Base-by-base conservation (phyloP, 345 rosid species). In the Salix udensis region DNA sequence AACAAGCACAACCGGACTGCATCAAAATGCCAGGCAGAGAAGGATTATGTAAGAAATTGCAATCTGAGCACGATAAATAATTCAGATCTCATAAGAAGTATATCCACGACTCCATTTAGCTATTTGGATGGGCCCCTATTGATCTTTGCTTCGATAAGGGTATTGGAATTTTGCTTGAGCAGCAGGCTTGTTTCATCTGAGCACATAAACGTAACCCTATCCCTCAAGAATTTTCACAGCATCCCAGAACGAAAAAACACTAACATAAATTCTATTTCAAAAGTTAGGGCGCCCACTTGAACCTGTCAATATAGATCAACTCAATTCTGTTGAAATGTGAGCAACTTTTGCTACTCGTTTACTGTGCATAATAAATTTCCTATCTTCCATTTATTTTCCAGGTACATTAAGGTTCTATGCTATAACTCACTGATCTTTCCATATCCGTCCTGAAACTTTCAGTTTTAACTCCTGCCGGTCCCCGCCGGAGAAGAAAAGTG, bases 401-500 rank as follows among this genome's bases (percentile, higher is more conserved):
- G 15, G 14, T 23, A 14, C 44, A 64, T 44, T 68, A 62, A 71
- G 13, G 70, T 58, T 70, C n/a, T 21, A 65, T 36, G 34, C 30
- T 42, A 39, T 7, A 15, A 65, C 37, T 87, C 81, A 77, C 71
- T 80, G 76, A 77, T 84, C 91, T 82, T 84, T 83, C 91, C 91
- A 86, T 71, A 88, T 82, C 6, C 88, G 84, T 34, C 89, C 91
- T 0, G 87, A 81, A 5, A 88, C 87, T 76, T 82, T 83, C 61
- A 88, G 82, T 82, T 85, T 85, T 67, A 88, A 74, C 71, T 86
- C 89, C 72, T 80, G 84, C 74, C 79, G 76, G 31, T 88, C 85
- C 10, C 89, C 86, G 2, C 89, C 91, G 0, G 91, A 88, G 24
- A 88, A 88, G 87, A 81, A 88, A 52, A 85, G 86, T 2, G 89